A percentile compares a stretch with the other conserved stretches of the same genome.
phyloP scores from a whole-genome alignment of 768 basidiomycete genomes.

The Kwoniella pini region DNA sequence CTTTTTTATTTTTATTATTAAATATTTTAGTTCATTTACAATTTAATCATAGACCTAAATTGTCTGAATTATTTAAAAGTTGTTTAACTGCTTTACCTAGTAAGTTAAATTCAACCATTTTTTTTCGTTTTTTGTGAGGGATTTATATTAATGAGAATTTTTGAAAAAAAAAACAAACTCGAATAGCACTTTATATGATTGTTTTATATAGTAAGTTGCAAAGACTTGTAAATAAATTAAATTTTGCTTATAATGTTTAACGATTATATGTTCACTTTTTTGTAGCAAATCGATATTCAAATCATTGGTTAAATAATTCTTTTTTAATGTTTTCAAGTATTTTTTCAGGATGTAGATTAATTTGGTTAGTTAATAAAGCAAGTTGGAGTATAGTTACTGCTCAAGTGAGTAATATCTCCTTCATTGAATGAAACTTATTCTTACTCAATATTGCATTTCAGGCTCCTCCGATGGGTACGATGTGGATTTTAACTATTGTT shows the following conservation, averaged over 20 bases:
- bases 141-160: too few relatives aligned
- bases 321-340: slow-evolving; percentile 41
- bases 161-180: too few relatives aligned
- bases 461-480: slow-evolving; percentile 52
- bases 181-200: slow-evolving; percentile 42
- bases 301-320: slow-evolving; percentile 35
- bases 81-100: slow-evolving; percentile 48
- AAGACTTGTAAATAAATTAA: too few relatives aligned
- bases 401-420: slow-evolving; percentile 48
- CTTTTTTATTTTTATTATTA: slow-evolving; percentile 47
- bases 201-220: slow-evolving; percentile 42
- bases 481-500: slow-evolving; percentile 53
- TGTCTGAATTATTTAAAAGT: slow-evolving; percentile 24
- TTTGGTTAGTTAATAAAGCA: slow-evolving; percentile 53
- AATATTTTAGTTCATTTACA: slow-evolving; percentile 51
- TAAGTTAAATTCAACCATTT: too few relatives aligned
- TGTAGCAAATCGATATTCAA: slow-evolving; percentile 41
- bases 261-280: too few relatives aligned
- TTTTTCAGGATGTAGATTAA: slow-evolving; percentile 41
- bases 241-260: too few relatives aligned
- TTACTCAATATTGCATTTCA: slow-evolving; percentile 10
- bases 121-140: too few relatives aligned
- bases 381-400: slow-evolving; percentile 42
- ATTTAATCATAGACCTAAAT: slow-evolving; percentile 42
- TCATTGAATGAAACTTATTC: background rate